A percentile compares a stretch with the other conserved stretches of the same genome.
These are phyloP conservation scores for Myxozyma neglecta DNA, from an alignment of 805 yeast genomes.

Conservation along the genomic window DNA sequence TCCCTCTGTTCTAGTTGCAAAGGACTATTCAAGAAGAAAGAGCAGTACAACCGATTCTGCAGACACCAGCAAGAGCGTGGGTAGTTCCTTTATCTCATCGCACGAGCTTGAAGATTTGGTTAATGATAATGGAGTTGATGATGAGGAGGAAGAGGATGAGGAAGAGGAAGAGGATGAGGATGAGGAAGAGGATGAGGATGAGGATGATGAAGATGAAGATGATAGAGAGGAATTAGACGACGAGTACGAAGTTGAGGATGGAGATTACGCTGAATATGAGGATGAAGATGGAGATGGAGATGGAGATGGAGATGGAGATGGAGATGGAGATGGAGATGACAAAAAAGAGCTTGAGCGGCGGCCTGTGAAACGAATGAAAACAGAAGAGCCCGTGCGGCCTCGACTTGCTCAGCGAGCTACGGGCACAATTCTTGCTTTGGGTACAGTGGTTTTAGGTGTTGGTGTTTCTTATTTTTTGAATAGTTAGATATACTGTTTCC, in stretches of 20 bases:
- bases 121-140: too few relatives aligned
- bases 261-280: neutral
- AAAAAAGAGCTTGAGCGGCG: neutral
- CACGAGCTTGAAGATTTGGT: too few relatives aligned
- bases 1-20: too few relatives aligned
- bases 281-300: neutral
- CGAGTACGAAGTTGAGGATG: neutral
- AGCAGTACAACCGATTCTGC: too few relatives aligned
- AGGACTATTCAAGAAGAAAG: too few relatives aligned
- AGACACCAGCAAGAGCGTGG: too few relatives aligned
- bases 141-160: neutral
- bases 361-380: neutral
- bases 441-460: conserved; percentile 5
- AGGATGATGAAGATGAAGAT: neutral
- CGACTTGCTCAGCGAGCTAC: neutral
- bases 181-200: neutral
- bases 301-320: neutral
- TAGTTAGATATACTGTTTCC: neutral
- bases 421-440: neutral
- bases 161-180: neutral
- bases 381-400: neutral
- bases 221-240: neutral
- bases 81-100: too few relatives aligned
- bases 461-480: conserved; percentile 1
- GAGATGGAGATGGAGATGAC: neutral